Evolutionary conservation across 116 monocot species (phyloP), one percentile per base, ranked within the genome.

Genomic region (Iris pallida): DNA sequence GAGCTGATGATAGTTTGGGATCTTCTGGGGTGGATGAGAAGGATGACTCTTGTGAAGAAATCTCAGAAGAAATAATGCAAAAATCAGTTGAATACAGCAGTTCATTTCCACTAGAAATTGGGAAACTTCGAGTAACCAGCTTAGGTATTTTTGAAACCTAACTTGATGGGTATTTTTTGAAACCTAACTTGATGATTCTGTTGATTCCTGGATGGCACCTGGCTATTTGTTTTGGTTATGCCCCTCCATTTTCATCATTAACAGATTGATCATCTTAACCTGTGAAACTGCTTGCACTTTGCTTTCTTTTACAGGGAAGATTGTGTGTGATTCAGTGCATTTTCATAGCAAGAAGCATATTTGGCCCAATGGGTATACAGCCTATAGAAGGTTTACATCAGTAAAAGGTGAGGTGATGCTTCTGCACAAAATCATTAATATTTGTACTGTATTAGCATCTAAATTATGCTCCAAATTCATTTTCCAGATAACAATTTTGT

Each of bases 341-440:
- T 96, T 96, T 70, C 91, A 81, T 71, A 81, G 69, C 55, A 92
- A 89, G 73, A 68, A 82, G 49, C 76, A 79, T 65, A 83, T 96
- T 49, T 96, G 89, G 86, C 92, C 96, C 60, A 87, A 81, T 85
- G 96, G 96, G 42, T 96, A 96, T 86, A 89, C 86, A 56, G 96
- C 92, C 55, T 79, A 71, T 8, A 82, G 96, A 59, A 92, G 77
- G 53, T 96, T 96, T 76, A 76, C 77, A 49, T 96, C 96, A 55
- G 51, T 79, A 42, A 81, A 77, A 92, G 92, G 96, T 30, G 3
- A 30, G 3, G 30, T 96, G 61, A 80, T 71, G 14, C 9, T 51
- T 76, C 42, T 51, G 57, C 0, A 52, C 4, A 11, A 13, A 45
- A 20, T 59, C 7, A 9, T 45, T 55, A 69, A 30, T 6, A 47